Base-by-base conservation (phyloP, 441 rosid species). In the Brassica hybrid region DNA sequence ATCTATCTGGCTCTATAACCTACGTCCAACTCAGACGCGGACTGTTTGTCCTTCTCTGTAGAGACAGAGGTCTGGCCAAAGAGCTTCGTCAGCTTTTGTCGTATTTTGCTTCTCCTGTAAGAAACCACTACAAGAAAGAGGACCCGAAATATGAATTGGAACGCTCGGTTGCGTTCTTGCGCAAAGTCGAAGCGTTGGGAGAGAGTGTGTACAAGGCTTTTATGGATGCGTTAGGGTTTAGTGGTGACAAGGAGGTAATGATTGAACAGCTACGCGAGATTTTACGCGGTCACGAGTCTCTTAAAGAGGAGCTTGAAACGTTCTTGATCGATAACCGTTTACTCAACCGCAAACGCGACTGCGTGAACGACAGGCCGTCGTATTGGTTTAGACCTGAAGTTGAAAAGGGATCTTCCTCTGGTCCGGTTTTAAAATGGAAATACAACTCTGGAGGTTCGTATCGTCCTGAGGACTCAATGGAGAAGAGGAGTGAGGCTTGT, bases 311-410 rank as follows among this genome's bases (percentile, higher is more conserved):
- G 74, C 60, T 75, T 19, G 16, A 2, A 68, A 8, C 63, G 32
- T 68, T 68, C 6, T 5, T 76, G 25, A 50, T 69, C n/a, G 56
- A 68, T 69, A 61, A 38, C 4, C 43, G 64, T 61, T 61, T 69
- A 18, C 14, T 32, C 19, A 21, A 73, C 10, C 65, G 8, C 1
- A 64, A 65, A 65, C 69, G 56, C 34, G 34, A 12, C 5, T 38
- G 1, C 17, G 97, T 96, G 58, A 52, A 16, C 1, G 21, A 2
- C 58, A 52, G 0, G 4, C 58, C 58, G 7, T 52, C 10, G 19
- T 2, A 7, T 52, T 16, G 21, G 10, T 0, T 16, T 52, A 16
- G 21, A 52, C 58, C 9, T 7, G 21, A 52, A 16, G 21, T 2
- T 52, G 58, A 6, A 16, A 52, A 52, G 19, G 58, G 58, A 16